Percentiles rank a stretch among this genome's conserved stretches.
Evolutionary conservation across 768 basidiomycete genomes (phyloP).

Genomic region (Kwoniella dendrophila): DNA sequence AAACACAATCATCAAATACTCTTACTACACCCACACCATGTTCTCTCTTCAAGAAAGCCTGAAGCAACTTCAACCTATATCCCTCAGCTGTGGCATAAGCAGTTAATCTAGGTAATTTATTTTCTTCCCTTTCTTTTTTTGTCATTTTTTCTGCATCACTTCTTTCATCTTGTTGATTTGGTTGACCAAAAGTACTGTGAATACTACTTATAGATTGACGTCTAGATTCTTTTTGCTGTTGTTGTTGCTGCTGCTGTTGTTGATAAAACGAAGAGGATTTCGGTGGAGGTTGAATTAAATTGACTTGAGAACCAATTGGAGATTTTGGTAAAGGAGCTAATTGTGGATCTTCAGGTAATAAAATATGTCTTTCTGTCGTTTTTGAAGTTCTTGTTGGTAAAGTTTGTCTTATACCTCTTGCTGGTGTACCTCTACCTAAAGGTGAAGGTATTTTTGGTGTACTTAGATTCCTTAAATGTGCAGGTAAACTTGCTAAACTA

Average conservation of each 20-base stretch:
- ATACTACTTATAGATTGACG: background rate
- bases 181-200: background rate
- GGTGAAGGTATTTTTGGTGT: conserved; percentile 52
- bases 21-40: conserved; percentile 80
- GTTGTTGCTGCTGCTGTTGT: background rate
- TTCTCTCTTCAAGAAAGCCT: conserved; percentile 85
- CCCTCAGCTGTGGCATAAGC: conserved; percentile 87
- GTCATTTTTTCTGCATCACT: conserved; percentile 85
- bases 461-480: conserved; percentile 49
- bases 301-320: conserved; percentile 40
- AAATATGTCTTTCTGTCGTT: conserved; percentile 85
- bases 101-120: conserved; percentile 78
- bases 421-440: conserved; percentile 53
- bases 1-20: conserved; percentile 89
- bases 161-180: conserved; percentile 81
- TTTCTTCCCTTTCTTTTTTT: conserved; percentile 78
- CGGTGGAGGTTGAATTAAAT: conserved; percentile 31
- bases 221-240: background rate
- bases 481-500: conserved; percentile 49
- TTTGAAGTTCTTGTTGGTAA: conserved; percentile 71
- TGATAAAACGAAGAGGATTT: conserved; percentile 10
- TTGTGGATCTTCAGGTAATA: conserved; percentile 86
- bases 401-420: conserved; percentile 39
- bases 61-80: conserved; percentile 79
- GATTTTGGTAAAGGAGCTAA: conserved; percentile 66